A percentile compares a stretch with the other conserved stretches of the same genome.
phyloP scores from a whole-genome alignment of 148 eudicot genomes.

The Oxyria digyna region DNA sequence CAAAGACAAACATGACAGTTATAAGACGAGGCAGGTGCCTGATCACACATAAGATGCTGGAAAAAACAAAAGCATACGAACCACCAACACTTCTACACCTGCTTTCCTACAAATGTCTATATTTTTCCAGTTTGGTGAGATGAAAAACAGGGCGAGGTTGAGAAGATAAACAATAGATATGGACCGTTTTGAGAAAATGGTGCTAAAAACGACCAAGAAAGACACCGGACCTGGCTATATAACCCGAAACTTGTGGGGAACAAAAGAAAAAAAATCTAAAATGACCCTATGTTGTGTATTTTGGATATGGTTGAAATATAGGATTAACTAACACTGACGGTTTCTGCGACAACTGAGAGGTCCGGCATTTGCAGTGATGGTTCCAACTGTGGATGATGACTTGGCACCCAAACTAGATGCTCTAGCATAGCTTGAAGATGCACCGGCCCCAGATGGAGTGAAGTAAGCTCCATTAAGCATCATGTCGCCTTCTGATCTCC shows the following conservation, averaged over 20 bases:
- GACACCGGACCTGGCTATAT: not conserved
- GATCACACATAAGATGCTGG: slow-evolving; percentile 1
- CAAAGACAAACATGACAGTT: slow-evolving; percentile 3
- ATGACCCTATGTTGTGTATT: slow-evolving; percentile 8
- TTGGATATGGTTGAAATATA: not conserved
- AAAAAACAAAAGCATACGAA: slow-evolving; percentile 1
- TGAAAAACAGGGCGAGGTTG: slow-evolving; percentile 6
- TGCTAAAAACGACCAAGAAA: slow-evolving; percentile 6
- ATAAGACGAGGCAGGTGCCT: slow-evolving; percentile 4
- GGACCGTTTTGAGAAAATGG: slow-evolving; percentile 1
- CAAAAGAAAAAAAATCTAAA: not conserved
- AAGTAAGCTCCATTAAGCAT: slow-evolving; percentile 86
- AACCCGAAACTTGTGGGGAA: not conserved
- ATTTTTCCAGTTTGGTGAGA: not conserved
- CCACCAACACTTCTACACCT: slow-evolving; percentile 6
- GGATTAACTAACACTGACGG: slow-evolving; percentile 38
- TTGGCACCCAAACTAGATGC: slow-evolving; percentile 94
- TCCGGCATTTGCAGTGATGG: slow-evolving; percentile 73
- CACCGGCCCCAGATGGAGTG: slow-evolving; percentile 79
- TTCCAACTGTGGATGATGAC: slow-evolving; percentile 67
- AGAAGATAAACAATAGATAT: slow-evolving; percentile 5
- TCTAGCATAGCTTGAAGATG: slow-evolving; percentile 74
- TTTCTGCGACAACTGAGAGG: slow-evolving; percentile 66
- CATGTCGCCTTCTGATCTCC: slow-evolving; percentile 92
- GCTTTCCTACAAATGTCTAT: not conserved